Base-by-base conservation (phyloP, 257 asterid species). In the Lavandula angustifolia region DNA sequence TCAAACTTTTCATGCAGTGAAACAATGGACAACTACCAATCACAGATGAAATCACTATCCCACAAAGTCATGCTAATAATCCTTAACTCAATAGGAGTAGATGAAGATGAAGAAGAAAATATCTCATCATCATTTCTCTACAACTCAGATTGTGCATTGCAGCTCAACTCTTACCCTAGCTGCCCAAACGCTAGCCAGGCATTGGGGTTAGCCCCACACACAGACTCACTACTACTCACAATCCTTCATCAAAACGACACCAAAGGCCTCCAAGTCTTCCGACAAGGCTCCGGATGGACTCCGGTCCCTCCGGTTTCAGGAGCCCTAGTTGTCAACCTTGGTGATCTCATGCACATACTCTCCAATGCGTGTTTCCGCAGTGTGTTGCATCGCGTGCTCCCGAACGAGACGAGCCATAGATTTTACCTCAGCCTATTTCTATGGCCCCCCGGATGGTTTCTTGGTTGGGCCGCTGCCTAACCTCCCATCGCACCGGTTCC, bases 201-300 rank as follows among this genome's bases (percentile, higher is more conserved):
- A 12, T 55, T 91, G 16, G 98, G 98, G 9, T 73, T 91, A 50
- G 94, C 90, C 34, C 91, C 96, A 0, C 96, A 91, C 72, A 91
- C 98, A 0, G 98, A 91, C 43, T 73, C 98, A 0, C 41, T 79
- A 13, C 86, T 86, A 5, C 66, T 91, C 4, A 91, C 98, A 8
- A 80, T 91, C 51, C 86, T 91, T 34, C 92, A 88, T n/a, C 98
- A 91, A 50, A 84, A 76, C 10, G 54, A 78, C 62, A 73, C 85
- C 18, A 67, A 76, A 35, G 96, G 96, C 47, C 91, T 91, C 52
- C 88, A 91, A 55, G 38, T 88, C 27, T 70, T 81, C 65, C 75
- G 62, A n/a, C 83, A 81, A 4, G 83, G 70, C 63, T 4, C 32
- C 0, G 88, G 88, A 17, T 88, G 98, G 98, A 54, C 65, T 0